Evolutionary conservation across 2,329 filamentous ascomycete species (phyloP).

Genomic region (Phyllosticta paracitricarpa): DNA sequence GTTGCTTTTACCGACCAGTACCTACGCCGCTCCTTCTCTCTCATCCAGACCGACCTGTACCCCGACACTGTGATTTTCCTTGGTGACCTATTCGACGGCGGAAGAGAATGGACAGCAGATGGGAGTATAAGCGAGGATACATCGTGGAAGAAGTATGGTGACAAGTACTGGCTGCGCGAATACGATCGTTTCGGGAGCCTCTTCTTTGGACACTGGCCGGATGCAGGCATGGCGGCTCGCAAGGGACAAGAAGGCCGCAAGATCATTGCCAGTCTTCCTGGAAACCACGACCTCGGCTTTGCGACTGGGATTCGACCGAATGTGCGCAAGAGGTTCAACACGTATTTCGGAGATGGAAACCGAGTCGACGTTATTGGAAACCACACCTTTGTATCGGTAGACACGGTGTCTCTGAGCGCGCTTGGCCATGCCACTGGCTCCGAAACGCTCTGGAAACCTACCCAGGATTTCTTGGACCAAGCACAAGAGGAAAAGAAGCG

Average conservation of each 20-base stretch:
- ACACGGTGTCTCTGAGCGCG: constrained; percentile 80
- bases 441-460: constrained; percentile 61
- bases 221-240: constrained; percentile 45
- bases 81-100: constrained; percentile 91
- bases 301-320: constrained; percentile 71
- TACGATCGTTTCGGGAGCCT: constrained; percentile 79
- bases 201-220: constrained; percentile 63
- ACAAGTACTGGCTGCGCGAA: constrained; percentile 77
- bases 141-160: constrained; percentile 66
- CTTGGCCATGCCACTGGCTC: constrained; percentile 44
- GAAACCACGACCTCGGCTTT: constrained; percentile 93
- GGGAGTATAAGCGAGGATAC: constrained; percentile 45
- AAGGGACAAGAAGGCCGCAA: constrained; percentile 59
- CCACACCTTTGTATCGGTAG: constrained; percentile 88
- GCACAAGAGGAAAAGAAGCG: constrained; percentile 57
- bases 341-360: constrained; percentile 87
- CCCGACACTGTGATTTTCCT: constrained; percentile 87
- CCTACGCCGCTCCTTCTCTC: constrained; percentile 69
- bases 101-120: constrained; percentile 80
- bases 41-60: constrained; percentile 63
- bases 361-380: constrained; percentile 86
- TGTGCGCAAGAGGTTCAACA: constrained; percentile 73
- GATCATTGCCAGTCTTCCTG: constrained; percentile 75
- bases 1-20: constrained; percentile 80
- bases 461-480: constrained; percentile 62